A percentile compares a stretch with the other conserved stretches of the same genome.
Conservation (phyloP, 2,329 filamentous ascomycete species). For the Hymenoscyphus fructigenus region DNA sequence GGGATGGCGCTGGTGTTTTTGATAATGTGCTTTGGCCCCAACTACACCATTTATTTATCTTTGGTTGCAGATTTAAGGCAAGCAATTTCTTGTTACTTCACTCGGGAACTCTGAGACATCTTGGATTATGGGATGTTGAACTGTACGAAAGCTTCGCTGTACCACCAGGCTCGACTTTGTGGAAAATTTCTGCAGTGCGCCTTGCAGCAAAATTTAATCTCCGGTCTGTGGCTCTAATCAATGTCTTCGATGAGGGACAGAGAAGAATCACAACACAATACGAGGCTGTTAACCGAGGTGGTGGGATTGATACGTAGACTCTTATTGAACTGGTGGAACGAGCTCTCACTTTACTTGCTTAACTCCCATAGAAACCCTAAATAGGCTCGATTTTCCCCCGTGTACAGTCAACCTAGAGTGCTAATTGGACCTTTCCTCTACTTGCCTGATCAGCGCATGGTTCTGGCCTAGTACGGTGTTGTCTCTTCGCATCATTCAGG, state of each 20-base stretch:
- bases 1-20: not conserved
- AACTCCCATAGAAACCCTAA: not conserved
- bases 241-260: not conserved
- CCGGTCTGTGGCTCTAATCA: not conserved
- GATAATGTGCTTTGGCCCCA: not conserved
- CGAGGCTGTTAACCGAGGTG: not conserved
- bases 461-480: no score
- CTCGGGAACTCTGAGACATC: not conserved
- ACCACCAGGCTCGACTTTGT: not conserved
- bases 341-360: not conserved
- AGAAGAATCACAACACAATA: not conserved
- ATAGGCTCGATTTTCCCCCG: not conserved
- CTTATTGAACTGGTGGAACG: not conserved
- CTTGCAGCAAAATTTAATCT: not conserved
- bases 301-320: not conserved
- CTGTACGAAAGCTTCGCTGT: not conserved
- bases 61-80: not conserved
- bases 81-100: not conserved
- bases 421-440: not conserved
- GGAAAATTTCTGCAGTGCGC: not conserved
- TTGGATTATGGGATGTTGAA: not conserved
- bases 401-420: not conserved
- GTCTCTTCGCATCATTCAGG: no score
- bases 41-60: not conserved
- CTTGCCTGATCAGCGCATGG: no score